phyloP scores from a whole-genome alignment of 1,284 basidiomycete genomes.

The Boletus hoseneyae region DNA sequence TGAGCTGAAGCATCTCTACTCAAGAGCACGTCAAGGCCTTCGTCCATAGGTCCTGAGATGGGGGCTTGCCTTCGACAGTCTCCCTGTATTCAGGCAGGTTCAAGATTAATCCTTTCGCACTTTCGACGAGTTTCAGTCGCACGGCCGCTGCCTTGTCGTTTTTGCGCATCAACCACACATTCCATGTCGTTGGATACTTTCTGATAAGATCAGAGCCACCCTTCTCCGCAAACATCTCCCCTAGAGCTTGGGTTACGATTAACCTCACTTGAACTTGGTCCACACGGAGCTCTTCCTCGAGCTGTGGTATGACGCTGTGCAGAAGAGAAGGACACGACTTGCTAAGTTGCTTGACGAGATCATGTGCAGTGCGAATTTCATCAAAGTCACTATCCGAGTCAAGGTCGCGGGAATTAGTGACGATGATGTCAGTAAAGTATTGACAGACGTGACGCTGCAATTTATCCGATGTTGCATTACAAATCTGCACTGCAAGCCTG shows the following conservation, averaged over 20 bases:
- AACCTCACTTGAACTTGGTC: constrained; percentile 73
- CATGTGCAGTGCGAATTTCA: constrained; percentile 74
- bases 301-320: constrained; percentile 87
- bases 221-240: constrained; percentile 85
- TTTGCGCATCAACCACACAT: constrained; percentile 76
- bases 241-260: constrained; percentile 81
- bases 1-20: constrained; percentile 60
- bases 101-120: constrained; percentile 57
- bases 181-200: constrained; percentile 86
- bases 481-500: constrained; percentile 85
- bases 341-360: constrained; percentile 83
- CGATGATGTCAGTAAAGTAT: constrained; percentile 88
- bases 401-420: constrained; percentile 53
- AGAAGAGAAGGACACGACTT: constrained; percentile 79
- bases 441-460: constrained; percentile 88
- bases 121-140: constrained; percentile 78
- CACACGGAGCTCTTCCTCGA: constrained; percentile 87
- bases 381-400: constrained; percentile 61
- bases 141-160: constrained; percentile 76
- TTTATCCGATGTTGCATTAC: constrained; percentile 80
- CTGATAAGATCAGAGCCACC: constrained; percentile 69
- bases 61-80: constrained; percentile 62
- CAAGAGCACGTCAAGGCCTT: constrained; percentile 12
- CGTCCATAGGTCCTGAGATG: constrained; percentile 1
- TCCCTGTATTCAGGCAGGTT: constrained; percentile 68